These are phyloP conservation scores for Cyberlindnera suaveolens DNA, from an alignment of 805 yeast genomes.

Conservation along the genomic window DNA sequence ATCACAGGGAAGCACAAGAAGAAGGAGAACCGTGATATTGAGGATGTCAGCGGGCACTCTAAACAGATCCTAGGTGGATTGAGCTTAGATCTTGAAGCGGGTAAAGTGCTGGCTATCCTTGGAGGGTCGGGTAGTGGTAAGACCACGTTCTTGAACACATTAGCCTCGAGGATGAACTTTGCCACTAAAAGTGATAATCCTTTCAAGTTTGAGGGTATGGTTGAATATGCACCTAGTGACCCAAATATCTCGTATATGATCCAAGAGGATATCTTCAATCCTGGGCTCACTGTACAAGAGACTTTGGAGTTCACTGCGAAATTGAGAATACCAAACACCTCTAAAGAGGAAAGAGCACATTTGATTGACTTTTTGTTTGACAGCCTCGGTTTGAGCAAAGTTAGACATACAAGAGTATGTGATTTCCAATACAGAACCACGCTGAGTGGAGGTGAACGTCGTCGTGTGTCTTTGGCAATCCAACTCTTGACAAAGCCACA, in stretches of 20 bases:
- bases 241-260: constrained; percentile 50
- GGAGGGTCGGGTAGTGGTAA: constrained; percentile 90
- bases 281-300: constrained; percentile 68
- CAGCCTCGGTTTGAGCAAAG: constrained; percentile 60
- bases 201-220: constrained; percentile 36
- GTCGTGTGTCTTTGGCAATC: constrained; percentile 71
- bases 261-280: constrained; percentile 68
- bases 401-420: constrained; percentile 48
- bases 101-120: constrained; percentile 69
- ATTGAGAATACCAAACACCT: constrained; percentile 48
- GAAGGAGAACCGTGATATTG: background rate
- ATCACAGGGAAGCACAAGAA: background rate
- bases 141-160: constrained; percentile 66
- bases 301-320: constrained; percentile 68
- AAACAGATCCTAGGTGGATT: constrained; percentile 41
- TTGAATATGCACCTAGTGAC: constrained; percentile 27
- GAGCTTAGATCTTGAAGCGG: constrained; percentile 53
- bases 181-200: constrained; percentile 14
- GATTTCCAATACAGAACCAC: constrained; percentile 35
- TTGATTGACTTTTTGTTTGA: constrained; percentile 56
- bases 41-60: background rate
- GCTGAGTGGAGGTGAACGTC: constrained; percentile 79
- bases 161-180: constrained; percentile 40
- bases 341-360: constrained; percentile 35
- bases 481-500: constrained; percentile 76